Conservation (phyloP, 2,329 filamentous ascomycete genomes). For the Aulographum hederae region DNA sequence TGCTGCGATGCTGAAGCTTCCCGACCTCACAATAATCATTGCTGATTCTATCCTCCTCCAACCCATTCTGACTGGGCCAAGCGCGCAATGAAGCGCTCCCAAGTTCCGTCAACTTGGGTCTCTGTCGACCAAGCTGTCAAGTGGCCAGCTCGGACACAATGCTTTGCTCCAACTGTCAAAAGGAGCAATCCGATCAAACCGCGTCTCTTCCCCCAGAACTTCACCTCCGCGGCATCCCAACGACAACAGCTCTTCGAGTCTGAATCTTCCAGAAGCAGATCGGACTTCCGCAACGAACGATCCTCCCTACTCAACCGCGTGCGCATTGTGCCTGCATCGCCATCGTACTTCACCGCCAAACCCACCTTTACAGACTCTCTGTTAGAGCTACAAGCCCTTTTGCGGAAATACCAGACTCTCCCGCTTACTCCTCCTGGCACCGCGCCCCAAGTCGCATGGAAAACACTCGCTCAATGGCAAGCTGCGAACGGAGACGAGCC, state of each 20-base stretch:
- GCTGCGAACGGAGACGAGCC: constrained; percentile 24
- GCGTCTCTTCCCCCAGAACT: not conserved
- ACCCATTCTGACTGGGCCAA: too few relatives aligned
- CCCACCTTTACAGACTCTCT: constrained; percentile 75
- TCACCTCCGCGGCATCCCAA: too few relatives aligned
- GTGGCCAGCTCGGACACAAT: too few relatives aligned
- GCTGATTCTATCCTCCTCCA: too few relatives aligned
- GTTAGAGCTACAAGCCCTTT: constrained; percentile 52
- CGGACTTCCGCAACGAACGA: not conserved
- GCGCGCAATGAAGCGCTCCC: too few relatives aligned
- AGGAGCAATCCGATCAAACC: too few relatives aligned
- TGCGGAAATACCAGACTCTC: constrained; percentile 53
- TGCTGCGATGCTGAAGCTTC: too few relatives aligned
- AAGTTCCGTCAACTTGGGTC: too few relatives aligned
- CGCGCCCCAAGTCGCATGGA: constrained; percentile 58
- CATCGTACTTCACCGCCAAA: constrained; percentile 86
- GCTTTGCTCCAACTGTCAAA: too few relatives aligned
- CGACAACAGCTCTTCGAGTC: not conserved
- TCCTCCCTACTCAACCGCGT: constrained; percentile 17
- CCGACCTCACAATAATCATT: too few relatives aligned
- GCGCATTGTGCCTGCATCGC: constrained; percentile 65
- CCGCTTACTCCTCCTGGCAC: constrained; percentile 49
- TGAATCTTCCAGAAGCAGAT: not conserved
- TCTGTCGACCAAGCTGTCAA: too few relatives aligned
- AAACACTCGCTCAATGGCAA: constrained; percentile 53